A percentile compares a stretch with the other conserved stretches of the same genome.
These are phyloP conservation scores for Dalechampia spathulata DNA, from an alignment of 441 rosid genomes.

Conservation along the genomic window DNA sequence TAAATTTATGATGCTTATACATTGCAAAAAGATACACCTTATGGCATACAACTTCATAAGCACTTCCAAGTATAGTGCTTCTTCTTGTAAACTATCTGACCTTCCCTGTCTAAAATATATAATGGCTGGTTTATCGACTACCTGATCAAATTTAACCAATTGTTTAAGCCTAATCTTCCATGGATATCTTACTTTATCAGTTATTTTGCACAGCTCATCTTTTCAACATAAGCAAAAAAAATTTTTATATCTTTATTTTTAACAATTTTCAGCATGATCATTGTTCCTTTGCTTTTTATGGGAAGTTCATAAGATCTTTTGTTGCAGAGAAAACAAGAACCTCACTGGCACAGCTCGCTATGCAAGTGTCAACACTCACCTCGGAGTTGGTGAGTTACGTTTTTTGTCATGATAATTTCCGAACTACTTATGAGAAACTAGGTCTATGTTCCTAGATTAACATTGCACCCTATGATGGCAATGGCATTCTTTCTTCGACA, in stretches of 20 bases:
- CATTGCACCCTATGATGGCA: not conserved
- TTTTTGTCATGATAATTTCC: slow-evolving; percentile 16
- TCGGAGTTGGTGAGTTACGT: slow-evolving; percentile 67
- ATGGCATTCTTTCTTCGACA: slow-evolving; percentile 24
- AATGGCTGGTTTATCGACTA: no score
- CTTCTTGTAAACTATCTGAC: not conserved
- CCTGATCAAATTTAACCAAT: no score
- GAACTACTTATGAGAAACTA: slow-evolving; percentile 7
- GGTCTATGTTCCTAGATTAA: slow-evolving; percentile 9
- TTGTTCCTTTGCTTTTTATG: not conserved
- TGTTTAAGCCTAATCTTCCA: no score
- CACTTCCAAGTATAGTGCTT: not conserved
- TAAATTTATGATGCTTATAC: no score
- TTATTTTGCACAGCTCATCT: no score
- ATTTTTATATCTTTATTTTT: slow-evolving; percentile 1
- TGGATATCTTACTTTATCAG: no score
- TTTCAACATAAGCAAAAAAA: no score
- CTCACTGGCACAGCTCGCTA: slow-evolving; percentile 94
- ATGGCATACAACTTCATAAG: not conserved
- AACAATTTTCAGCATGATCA: no score
- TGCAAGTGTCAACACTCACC: slow-evolving; percentile 94
- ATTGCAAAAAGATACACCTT: no score
- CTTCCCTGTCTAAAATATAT: no score
- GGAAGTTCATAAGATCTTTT: slow-evolving; percentile 9
- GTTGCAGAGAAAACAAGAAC: slow-evolving; percentile 73